These are phyloP conservation scores for Phyllosticta ampelicida DNA, from an alignment of 2,329 filamentous ascomycete species.

Conservation along the genomic window DNA sequence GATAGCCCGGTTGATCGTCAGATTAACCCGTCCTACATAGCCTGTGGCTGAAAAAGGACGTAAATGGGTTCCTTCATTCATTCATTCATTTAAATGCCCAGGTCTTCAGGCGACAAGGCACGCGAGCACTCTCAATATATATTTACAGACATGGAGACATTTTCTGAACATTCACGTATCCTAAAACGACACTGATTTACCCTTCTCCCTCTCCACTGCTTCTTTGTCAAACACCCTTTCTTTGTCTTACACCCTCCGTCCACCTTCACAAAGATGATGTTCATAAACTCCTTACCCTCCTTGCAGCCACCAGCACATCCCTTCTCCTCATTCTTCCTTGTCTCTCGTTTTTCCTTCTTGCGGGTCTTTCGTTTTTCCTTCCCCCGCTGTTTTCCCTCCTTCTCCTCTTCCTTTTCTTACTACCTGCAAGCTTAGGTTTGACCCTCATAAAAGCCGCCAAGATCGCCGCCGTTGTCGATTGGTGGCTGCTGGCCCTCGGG, in stretches of 20 bases:
- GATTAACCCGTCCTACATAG: too few species aligned
- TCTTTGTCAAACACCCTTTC: neutral
- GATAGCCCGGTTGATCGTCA: neutral
- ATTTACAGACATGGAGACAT: too few species aligned
- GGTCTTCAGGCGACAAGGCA: too few species aligned
- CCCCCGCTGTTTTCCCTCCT: neutral
- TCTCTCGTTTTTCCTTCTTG: neutral
- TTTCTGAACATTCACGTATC: too few species aligned
- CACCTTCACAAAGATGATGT: neutral
- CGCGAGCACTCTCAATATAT: too few species aligned
- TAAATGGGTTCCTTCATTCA: neutral
- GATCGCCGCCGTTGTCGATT: neutral
- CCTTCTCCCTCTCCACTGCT: neutral
- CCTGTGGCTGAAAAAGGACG: neutral
- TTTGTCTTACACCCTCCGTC: neutral
- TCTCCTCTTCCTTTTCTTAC: neutral
- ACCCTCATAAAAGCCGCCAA: neutral
- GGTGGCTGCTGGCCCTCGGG: neutral
- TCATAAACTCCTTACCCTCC: neutral
- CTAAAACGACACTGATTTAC: neutral
- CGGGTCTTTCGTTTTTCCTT: neutral
- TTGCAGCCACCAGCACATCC: neutral
- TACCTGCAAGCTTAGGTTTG: neutral
- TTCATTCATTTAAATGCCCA: too few species aligned
- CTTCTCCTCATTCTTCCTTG: neutral